Percentiles rank a stretch among this genome's conserved stretches.
These are phyloP conservation scores for Cryptosporidium canis DNA, from an alignment of 169 alveolate genomes.

Conservation along the genomic window DNA sequence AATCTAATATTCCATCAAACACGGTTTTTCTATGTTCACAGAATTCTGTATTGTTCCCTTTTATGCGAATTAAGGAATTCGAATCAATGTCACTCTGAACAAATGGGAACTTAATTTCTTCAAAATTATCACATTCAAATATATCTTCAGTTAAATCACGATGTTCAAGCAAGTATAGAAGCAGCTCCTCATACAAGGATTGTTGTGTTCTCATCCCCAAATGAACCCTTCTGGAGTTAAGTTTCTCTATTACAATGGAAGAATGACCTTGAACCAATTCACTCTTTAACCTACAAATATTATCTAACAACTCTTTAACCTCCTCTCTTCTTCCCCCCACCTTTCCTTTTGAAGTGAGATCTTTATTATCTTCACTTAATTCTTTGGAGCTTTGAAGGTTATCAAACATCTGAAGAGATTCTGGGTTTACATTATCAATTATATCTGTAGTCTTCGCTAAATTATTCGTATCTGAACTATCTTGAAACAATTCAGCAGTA, in stretches of 20 bases:
- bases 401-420: neutral
- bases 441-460: neutral
- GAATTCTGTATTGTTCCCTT: neutral
- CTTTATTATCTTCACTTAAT: neutral
- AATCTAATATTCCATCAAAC: neutral
- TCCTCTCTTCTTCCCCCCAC: slow-evolving; percentile 4
- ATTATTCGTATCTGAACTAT: no score
- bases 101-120: neutral
- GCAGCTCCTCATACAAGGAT: slow-evolving; percentile 12
- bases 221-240: neutral
- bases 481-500: no score
- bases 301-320: neutral
- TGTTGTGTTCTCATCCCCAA: neutral
- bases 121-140: neutral
- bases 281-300: neutral
- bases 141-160: slow-evolving; percentile 15
- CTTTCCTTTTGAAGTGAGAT: no score
- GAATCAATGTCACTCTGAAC: neutral
- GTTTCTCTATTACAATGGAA: neutral
- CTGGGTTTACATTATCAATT: neutral
- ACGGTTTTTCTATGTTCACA: neutral
- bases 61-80: neutral
- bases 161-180: neutral
- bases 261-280: neutral
- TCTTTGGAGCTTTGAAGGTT: neutral